Evolutionary conservation across 495 filamentous ascomycete genomes (phyloP).

Genomic region (Aspergillus nanangensis): DNA sequence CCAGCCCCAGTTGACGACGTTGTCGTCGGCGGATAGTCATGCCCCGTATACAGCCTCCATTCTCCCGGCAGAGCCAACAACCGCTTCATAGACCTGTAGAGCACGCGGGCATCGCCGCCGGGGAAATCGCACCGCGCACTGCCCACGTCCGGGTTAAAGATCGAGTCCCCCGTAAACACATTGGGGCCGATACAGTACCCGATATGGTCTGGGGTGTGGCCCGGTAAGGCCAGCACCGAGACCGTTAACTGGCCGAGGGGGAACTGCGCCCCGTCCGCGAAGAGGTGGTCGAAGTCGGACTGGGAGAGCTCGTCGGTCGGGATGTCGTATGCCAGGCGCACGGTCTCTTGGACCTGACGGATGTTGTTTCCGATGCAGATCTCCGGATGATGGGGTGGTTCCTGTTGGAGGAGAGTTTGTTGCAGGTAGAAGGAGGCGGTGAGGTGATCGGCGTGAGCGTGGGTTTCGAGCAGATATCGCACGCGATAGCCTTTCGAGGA

Average conservation of each 20-base stretch:
- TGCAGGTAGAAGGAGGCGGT: slow-evolving; percentile 51
- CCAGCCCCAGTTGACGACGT: slow-evolving; percentile 22
- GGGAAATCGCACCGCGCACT: slow-evolving; percentile 54
- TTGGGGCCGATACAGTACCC: slow-evolving; percentile 53
- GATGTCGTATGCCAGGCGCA: slow-evolving; percentile 41
- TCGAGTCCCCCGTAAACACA: slow-evolving; percentile 50
- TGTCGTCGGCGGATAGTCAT: slow-evolving; percentile 39
- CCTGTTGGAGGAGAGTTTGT: slow-evolving; percentile 18
- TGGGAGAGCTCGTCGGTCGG: slow-evolving; percentile 24
- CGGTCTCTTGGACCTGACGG: slow-evolving; percentile 35
- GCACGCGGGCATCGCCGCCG: slow-evolving; percentile 33
- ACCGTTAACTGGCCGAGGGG: slow-evolving; percentile 36
- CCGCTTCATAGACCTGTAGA: slow-evolving; percentile 37
- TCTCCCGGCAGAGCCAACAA: slow-evolving; percentile 41
- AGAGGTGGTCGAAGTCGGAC: slow-evolving; percentile 43
- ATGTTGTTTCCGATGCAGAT: slow-evolving; percentile 50
- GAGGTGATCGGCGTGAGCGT: slow-evolving; percentile 54
- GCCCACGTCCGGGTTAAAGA: slow-evolving; percentile 52
- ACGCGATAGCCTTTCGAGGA: slow-evolving; percentile 36
- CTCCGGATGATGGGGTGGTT: slow-evolving; percentile 15
- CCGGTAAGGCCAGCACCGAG: slow-evolving; percentile 45
- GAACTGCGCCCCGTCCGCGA: slow-evolving; percentile 45
- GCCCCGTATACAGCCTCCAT: slow-evolving; percentile 33
- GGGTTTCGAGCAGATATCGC: slow-evolving; percentile 46
- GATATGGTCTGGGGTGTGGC: slow-evolving; percentile 53